Base-by-base conservation (phyloP, 2,329 filamentous ascomycete species). In the Colletotrichum tamarilloi region DNA sequence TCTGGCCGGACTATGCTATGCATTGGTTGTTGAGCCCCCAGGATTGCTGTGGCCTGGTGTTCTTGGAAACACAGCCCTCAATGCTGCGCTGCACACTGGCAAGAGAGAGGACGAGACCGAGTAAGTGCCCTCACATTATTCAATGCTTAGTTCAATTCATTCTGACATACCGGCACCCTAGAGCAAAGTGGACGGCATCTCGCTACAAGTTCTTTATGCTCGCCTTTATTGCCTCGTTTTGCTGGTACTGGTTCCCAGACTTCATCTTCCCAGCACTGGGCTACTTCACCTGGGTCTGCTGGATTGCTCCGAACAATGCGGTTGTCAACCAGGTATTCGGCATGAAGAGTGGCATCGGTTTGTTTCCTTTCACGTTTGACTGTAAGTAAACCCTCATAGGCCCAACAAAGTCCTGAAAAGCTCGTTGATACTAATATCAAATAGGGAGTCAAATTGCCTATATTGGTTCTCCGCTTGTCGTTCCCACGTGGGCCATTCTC, bases 251-350 rank as follows among this genome's bases (percentile, higher is more conserved):
- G 82, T 84, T 89, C 60, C 87, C 86, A 2, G 86, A 85, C 9
- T 78, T 86, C 67, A 83, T 87, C 38, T 87, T 86, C 65, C 84
- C 81, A 0, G 84, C 82, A 0, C 75, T 87, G 16, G 83, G 82
- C 46, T 86, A 85, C 74, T 85, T 86, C 72, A 89, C 89, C 42
- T 92, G 89, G 81, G 81, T 89, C 30, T 91, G 89, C 62, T 92
- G 84, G 84, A 88, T 91, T 73, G 88, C 87, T 16, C 90, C 90
- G 4, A 83, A 91, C 58, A 90, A 86, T 69, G 83, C 88, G 4
- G 79, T 89, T 19, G 80, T 92, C 74, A 91, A 92, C 78, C 90
- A 92, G 79, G 77, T 92, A 5, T 91, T 92, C 71, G 90, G 90
- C 12, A 87, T 88, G 3, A 85, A 84, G 75, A 88, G 87, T 19